A percentile compares a stretch with the other conserved stretches of the same genome.
These are phyloP conservation scores for Neurospora cerealis DNA, from an alignment of 495 filamentous ascomycete species.

Conservation along the genomic window DNA sequence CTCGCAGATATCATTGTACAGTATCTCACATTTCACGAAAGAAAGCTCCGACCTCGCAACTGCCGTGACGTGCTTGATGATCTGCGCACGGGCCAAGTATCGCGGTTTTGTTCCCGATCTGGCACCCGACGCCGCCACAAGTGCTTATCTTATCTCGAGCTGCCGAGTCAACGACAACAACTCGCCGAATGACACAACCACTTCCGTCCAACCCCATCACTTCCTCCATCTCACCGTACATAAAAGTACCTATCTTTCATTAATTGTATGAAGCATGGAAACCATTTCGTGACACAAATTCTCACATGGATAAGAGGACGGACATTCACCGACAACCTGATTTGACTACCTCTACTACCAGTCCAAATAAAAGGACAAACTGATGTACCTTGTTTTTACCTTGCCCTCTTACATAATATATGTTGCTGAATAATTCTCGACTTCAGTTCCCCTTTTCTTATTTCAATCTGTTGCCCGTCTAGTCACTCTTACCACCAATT, in stretches of 20 bases:
- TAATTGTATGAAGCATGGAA: background rate
- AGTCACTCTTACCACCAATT: background rate
- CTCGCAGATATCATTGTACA: background rate
- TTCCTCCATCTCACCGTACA: background rate
- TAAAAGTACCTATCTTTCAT: background rate
- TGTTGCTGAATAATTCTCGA: background rate
- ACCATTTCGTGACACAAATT: background rate
- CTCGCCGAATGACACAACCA: background rate
- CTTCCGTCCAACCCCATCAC: background rate
- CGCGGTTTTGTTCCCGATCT: background rate
- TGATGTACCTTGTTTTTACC: background rate
- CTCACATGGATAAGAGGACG: background rate
- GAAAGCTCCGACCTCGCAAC: background rate
- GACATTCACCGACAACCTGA: background rate
- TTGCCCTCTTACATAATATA: background rate
- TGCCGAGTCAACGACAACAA: background rate
- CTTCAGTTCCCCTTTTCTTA: background rate
- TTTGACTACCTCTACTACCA: background rate
- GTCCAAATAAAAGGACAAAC: background rate
- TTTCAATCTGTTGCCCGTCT: background rate
- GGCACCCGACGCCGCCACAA: background rate
- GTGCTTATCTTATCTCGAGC: background rate
- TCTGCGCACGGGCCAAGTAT: background rate
- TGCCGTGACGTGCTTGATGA: background rate
- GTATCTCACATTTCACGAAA: background rate